A percentile compares a stretch with the other conserved stretches of the same genome.
phyloP scores from a whole-genome alignment of 2,329 filamentous ascomycete genomes.

The Colletotrichum abscissum region DNA sequence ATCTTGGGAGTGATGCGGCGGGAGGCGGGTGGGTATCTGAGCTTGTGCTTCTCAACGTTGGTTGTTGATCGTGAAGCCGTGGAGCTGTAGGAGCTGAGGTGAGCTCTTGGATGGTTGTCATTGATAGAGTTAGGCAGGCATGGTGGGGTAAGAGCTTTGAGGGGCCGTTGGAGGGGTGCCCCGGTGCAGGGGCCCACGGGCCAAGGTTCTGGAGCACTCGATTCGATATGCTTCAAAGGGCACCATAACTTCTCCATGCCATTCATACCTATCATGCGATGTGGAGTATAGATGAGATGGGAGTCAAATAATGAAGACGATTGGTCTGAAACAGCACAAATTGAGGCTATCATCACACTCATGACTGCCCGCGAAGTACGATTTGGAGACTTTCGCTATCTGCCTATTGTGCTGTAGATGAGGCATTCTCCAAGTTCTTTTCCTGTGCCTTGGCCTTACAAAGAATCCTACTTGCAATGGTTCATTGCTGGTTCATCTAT shows the following conservation, averaged over 20 bases:
- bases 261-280: not conserved
- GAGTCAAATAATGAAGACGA: not conserved
- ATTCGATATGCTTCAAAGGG: not conserved
- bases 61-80: not conserved
- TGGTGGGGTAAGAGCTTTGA: constrained; percentile 39
- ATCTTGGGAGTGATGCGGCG: not conserved
- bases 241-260: not conserved
- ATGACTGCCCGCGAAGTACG: not conserved
- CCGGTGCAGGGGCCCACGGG: constrained; percentile 9
- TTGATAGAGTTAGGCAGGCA: constrained; percentile 24
- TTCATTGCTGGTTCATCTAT: not conserved
- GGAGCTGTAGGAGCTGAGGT: constrained; percentile 13
- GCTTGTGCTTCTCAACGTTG: not conserved
- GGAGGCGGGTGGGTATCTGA: not conserved
- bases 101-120: constrained; percentile 28
- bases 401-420: not conserved
- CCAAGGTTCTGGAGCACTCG: not conserved
- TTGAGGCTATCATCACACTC: not conserved
- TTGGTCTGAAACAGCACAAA: not conserved
- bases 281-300: not conserved
- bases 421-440: not conserved
- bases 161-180: constrained; percentile 8
- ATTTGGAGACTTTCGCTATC: not conserved
- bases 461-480: not conserved
- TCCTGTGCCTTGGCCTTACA: not conserved